Evolutionary conservation across 2,329 filamentous ascomycete species (phyloP).

Genomic region (Colletotrichum lini): DNA sequence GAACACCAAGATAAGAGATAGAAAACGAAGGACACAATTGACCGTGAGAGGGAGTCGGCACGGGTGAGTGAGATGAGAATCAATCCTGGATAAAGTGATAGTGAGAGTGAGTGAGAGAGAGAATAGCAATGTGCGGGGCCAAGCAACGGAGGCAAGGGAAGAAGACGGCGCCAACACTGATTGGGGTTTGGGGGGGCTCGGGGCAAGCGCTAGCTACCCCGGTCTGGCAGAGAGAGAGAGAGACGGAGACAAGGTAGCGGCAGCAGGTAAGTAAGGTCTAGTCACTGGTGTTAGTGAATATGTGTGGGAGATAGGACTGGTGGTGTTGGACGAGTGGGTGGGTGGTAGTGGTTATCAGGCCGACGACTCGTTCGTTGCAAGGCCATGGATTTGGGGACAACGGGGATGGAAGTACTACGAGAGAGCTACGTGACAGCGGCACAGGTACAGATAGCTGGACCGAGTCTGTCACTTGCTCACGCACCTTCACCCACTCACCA

Average conservation of each 20-base stretch:
- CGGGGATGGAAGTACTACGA: background rate
- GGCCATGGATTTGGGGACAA: background rate
- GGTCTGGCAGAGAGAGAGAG: background rate
- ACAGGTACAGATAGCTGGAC: no score
- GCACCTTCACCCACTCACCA: no score
- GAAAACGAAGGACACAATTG: background rate
- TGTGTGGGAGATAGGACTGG: background rate
- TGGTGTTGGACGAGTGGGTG: background rate
- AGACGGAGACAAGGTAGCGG: conserved; percentile 22
- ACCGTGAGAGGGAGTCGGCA: background rate
- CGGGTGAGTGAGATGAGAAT: no score
- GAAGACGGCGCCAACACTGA: conserved; percentile 10
- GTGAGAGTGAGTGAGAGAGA: background rate
- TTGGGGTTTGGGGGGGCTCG: conserved; percentile 12
- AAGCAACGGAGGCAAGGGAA: conserved; percentile 1
- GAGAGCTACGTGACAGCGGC: conserved; percentile 35
- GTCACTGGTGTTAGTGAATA: no score
- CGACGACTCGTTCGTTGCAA: no score
- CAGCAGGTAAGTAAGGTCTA: conserved; percentile 10
- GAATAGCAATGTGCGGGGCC: conserved; percentile 15
- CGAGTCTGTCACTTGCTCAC: no score
- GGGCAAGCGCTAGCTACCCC: conserved; percentile 26
- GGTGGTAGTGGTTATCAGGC: conserved; percentile 17
- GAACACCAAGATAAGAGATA: no score
- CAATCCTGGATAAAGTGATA: no score